phyloP scores from a whole-genome alignment of 148 eudicot species.

The Beta vulgaris region DNA sequence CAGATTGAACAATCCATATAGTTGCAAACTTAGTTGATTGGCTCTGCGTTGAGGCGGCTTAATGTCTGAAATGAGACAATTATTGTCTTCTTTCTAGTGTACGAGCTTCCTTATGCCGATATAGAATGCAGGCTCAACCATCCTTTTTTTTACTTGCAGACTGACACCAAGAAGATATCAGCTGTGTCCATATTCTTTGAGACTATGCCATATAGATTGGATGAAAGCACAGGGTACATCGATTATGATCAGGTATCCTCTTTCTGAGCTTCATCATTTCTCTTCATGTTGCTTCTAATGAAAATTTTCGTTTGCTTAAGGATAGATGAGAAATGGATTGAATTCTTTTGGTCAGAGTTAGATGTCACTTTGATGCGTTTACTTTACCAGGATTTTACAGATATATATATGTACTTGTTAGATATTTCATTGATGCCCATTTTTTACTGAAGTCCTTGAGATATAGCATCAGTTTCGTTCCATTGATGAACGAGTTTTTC shows the following conservation, averaged over 20 bases:
- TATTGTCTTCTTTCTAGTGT: neutral
- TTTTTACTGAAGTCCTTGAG: neutral
- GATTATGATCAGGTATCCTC: slow-evolving; percentile 88
- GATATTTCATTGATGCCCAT: neutral
- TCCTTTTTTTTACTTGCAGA: slow-evolving; percentile 45
- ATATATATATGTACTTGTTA: neutral
- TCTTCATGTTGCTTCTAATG: neutral
- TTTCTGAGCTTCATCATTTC: slow-evolving; percentile 1
- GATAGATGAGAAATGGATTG: neutral
- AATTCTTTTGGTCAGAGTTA: neutral
- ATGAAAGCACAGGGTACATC: slow-evolving; percentile 91
- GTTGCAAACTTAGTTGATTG: neutral
- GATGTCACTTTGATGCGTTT: neutral
- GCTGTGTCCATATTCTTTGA: slow-evolving; percentile 94
- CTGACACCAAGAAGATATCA: slow-evolving; percentile 98
- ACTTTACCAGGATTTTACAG: neutral
- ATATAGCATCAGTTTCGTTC: neutral
- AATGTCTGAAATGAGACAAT: neutral
- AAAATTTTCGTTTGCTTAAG: neutral
- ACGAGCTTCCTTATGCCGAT: neutral
- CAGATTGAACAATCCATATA: neutral
- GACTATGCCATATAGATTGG: slow-evolving; percentile 97
- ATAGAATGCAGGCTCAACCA: neutral
- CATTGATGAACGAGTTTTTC: neutral
- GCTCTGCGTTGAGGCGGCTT: neutral